Conservation (phyloP, 2,329 filamentous ascomycete species). For the Triangularia verruculosa region DNA sequence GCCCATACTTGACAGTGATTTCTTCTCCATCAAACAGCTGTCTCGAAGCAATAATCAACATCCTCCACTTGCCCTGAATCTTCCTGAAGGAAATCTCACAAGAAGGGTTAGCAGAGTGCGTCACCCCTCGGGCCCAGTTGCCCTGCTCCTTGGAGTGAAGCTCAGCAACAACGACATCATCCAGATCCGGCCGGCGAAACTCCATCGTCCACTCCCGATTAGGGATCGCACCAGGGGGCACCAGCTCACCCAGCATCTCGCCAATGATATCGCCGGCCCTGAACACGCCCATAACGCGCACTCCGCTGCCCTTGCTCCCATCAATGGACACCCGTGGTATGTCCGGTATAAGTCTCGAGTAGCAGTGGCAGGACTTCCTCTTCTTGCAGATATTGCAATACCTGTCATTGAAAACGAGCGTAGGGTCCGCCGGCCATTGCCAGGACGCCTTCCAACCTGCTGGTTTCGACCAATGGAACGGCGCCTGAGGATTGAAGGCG, state of each 20-base stretch:
- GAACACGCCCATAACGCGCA: conserved; percentile 21
- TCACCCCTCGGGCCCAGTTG: conserved; percentile 29
- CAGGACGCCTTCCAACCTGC: conserved; percentile 14
- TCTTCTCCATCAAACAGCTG: conserved; percentile 26
- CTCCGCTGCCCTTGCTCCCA: conserved; percentile 19
- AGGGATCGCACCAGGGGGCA: conserved; percentile 17
- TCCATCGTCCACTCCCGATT: conserved; percentile 22
- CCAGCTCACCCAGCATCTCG: conserved; percentile 27
- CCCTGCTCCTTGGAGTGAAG: conserved; percentile 25
- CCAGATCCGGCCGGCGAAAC: conserved; percentile 22
- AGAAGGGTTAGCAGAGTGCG: conserved; percentile 19
- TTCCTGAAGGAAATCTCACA: conserved; percentile 22
- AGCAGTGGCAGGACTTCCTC: conserved; percentile 20
- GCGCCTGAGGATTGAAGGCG: conserved; percentile 14
- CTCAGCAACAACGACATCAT: conserved; percentile 24
- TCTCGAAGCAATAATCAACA: conserved; percentile 22
- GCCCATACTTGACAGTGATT: conserved; percentile 26
- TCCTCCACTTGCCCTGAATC: conserved; percentile 24
- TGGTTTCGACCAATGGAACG: conserved; percentile 18
- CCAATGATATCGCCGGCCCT: conserved; percentile 20
- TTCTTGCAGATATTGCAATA: conserved; percentile 22
- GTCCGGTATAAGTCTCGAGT: conserved; percentile 13
- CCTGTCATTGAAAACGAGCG: conserved; percentile 11
- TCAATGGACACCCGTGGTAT: conserved; percentile 24
- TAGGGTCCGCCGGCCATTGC: conserved; percentile 26